Percentiles rank a stretch among this genome's conserved stretches.
Evolutionary conservation across 352 stramenopile genomes (phyloP).

Genomic region (Globisporangium cederbergense): DNA sequence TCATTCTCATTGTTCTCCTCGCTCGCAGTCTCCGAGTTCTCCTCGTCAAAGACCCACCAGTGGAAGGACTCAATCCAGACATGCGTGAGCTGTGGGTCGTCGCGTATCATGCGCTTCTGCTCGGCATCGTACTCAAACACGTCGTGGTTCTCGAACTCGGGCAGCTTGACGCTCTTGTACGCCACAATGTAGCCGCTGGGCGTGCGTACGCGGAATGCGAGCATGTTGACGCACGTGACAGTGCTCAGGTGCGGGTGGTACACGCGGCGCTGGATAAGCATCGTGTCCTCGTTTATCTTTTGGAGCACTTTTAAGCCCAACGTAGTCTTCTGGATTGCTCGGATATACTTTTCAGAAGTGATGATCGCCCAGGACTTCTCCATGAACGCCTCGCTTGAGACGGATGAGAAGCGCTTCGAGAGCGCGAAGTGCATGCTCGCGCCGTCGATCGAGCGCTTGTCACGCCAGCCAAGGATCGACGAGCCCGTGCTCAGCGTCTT

Average conservation of each 20-base stretch:
- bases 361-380: slow-evolving; percentile 47
- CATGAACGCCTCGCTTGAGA: slow-evolving; percentile 34
- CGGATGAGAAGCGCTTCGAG: slow-evolving; percentile 26
- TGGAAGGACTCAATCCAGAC: slow-evolving; percentile 17
- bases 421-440: slow-evolving; percentile 44
- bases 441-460: slow-evolving; percentile 44
- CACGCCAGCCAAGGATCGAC: slow-evolving; percentile 41
- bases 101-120: slow-evolving; percentile 7
- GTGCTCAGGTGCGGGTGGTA: slow-evolving; percentile 41
- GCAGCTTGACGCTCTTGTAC: slow-evolving; percentile 11
- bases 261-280: slow-evolving; percentile 41
- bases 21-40: not conserved
- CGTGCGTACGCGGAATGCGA: slow-evolving; percentile 16
- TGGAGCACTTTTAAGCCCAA: slow-evolving; percentile 41
- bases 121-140: slow-evolving; percentile 13
- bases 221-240: slow-evolving; percentile 32
- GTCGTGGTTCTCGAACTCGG: slow-evolving; percentile 6
- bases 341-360: slow-evolving; percentile 36
- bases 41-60: slow-evolving; percentile 15
- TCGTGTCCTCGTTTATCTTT: slow-evolving; percentile 40
- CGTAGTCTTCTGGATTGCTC: slow-evolving; percentile 43
- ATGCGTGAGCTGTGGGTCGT: slow-evolving; percentile 9
- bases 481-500: slow-evolving; percentile 35
- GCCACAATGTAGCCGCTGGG: slow-evolving; percentile 7
- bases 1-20: not conserved